Evolutionary conservation across 2,329 filamentous ascomycete genomes (phyloP), one percentile per base, ranked within the genome.

Genomic region (Scytalidium lignicola): DNA sequence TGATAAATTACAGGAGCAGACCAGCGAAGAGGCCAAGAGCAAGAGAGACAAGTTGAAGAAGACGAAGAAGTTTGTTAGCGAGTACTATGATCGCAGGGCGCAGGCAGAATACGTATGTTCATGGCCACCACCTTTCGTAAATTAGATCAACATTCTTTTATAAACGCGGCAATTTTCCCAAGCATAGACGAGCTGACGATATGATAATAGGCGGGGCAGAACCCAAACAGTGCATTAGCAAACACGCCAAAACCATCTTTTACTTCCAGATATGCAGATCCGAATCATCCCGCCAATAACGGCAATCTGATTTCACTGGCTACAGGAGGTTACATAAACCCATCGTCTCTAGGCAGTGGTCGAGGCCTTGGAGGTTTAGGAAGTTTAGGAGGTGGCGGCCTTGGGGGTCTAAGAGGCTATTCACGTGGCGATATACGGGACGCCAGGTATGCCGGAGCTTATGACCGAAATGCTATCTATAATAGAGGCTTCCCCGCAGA

Each of bases 201-300:
- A 12, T 32, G 3, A 26, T 10, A 26, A 42, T n/a, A 54, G 51
- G 46, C 40, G 7, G 45, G 41, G 12, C n/a, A 52, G 21, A 26
- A 50, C 17, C 50, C 50, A 32, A 41, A 51, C 6, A 50, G 50
- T 26, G 26, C 48, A 13, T 37, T 55, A 18, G 23, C 41, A 19
- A 20, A 46, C 18, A 41, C 29, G 15, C 52, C 50, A 1, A 45
- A 48, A 39, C 44, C 48, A 6, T 60, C 63, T 17, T 76, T 77
- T 54, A 63, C 65, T 1, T 76, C 72, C 2, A 66, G 72, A 23
- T 75, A 72, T 55, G 68, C 70, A 10, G 74, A 80, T 51, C 75
- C 76, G 0, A 73, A 68, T 46, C 71, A 78, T 53, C 69, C 74
- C 1, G 72, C 70, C 40, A 73, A 70, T 55, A 74, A 67, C 21